Percentiles rank a stretch among this genome's conserved stretches.
Evolutionary conservation across 1,284 basidiomycete species (phyloP).

Genomic region (Chiua sp.): DNA sequence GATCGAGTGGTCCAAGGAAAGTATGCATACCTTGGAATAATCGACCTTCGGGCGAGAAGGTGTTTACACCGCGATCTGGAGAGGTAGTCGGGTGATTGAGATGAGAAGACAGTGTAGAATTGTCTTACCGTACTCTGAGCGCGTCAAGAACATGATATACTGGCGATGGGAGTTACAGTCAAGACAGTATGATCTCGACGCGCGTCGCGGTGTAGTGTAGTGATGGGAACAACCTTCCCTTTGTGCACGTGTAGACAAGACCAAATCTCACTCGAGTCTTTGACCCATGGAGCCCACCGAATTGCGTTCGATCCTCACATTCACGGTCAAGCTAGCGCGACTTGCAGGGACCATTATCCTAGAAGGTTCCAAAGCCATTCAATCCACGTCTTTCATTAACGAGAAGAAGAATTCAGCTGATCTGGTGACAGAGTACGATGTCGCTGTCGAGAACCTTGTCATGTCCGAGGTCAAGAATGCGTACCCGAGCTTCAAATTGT

Average conservation of each 20-base stretch:
- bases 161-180: conserved; percentile 5
- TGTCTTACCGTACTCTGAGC: conserved; percentile 86
- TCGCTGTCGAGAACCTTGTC: conserved; percentile 89
- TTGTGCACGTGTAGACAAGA: conserved; percentile 52
- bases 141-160: conserved; percentile 85
- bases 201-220: conserved; percentile 32
- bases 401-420: conserved; percentile 94
- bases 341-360: conserved; percentile 71
- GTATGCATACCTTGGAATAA: conserved; percentile 79
- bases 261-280: conserved; percentile 3
- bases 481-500: conserved; percentile 88
- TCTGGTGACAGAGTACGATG: conserved; percentile 95
- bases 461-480: conserved; percentile 65
- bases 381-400: conserved; percentile 58
- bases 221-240: conserved; percentile 39
- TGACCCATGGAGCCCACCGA: conserved; percentile 21
- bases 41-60: conserved; percentile 97
- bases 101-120: not conserved
- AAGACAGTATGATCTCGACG: conserved; percentile 25
- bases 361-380: conserved; percentile 76
- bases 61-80: conserved; percentile 96
- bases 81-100: not conserved
- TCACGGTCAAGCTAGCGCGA: conserved; percentile 74
- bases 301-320: conserved; percentile 69
- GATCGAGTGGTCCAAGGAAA: not conserved